Evolutionary conservation across 768 basidiomycete genomes (phyloP), one percentile per base, ranked within the genome.

Genomic region (Tulasnella sp.): DNA sequence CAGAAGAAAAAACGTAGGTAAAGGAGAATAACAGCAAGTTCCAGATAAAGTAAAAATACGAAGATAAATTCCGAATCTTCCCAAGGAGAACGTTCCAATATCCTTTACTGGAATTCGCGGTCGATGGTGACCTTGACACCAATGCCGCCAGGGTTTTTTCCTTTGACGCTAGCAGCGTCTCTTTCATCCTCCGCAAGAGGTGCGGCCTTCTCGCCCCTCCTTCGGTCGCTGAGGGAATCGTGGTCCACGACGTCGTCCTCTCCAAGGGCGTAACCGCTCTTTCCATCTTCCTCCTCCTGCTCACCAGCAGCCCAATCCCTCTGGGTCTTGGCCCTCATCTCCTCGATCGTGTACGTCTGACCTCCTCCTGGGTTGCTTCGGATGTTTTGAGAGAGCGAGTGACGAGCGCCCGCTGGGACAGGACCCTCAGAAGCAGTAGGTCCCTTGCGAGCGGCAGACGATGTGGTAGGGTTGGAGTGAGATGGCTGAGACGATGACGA

Each of bases 91-190:
- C n/a, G 6, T 19, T 49, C 45, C 45, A 22, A 67, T 67, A 31
- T 19, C 25, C 15, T 73, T 52, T 88, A 89, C 36, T 87, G 87
- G 71, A 89, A 84, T 79, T 90, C 86, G 52, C 86, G 82, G 77
- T 90, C 86, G 73, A 90, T 85, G 0, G 88, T 89, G 75, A 90
- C 84, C 79, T 88, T 89, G 42, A 90, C 88, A n/a, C 88, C 89
- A 52, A 81, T 80, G 15, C 81, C 79, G 0, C 80, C 77, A 37
- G 81, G 79, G 42, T 78, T 72, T 73, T 39, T 37, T 36, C 45
- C 40, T 40, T 79, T 72, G 45, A 79, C 81, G 0, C 79, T 77
- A 7, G 82, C 81, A 31, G 71, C 77, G 34, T 81, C 80, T n/a
- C 82, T 83, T 34, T 78, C 85, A 78, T 81, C 83, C 72, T 83